phyloP scores from a whole-genome alignment of 176 grass and related monocot genomes.

The Panicum miliaceum region DNA sequence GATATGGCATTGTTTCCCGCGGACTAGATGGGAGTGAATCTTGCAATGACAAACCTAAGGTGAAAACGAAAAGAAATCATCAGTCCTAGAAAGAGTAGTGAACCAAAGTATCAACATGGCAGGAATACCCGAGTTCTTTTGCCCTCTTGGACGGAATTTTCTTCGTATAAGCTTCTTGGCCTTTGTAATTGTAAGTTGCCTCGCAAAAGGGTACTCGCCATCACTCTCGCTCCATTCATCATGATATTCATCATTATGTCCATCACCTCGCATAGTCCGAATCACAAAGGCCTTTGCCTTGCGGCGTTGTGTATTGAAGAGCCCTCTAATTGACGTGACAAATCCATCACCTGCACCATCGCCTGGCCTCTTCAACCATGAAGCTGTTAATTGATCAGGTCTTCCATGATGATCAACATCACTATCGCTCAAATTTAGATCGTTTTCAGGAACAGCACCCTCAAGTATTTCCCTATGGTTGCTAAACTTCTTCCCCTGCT shows the following conservation, averaged over 20 bases:
- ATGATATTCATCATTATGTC: slow-evolving; percentile 83
- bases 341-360: slow-evolving; percentile 95
- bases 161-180: slow-evolving; percentile 81
- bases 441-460: slow-evolving; percentile 66
- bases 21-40: slow-evolving; percentile 89
- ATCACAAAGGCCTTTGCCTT: slow-evolving; percentile 91
- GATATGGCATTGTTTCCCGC: slow-evolving; percentile 78
- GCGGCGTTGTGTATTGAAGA: slow-evolving; percentile 97
- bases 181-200: slow-evolving; percentile 92
- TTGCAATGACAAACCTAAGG: slow-evolving; percentile 62
- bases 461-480: slow-evolving; percentile 77
- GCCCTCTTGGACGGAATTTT: slow-evolving; percentile 85
- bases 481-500: slow-evolving; percentile 93
- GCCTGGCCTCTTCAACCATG: slow-evolving; percentile 90
- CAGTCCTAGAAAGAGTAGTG: not conserved
- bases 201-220: slow-evolving; percentile 79
- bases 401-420: slow-evolving; percentile 73
- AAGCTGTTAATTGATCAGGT: slow-evolving; percentile 82
- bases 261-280: slow-evolving; percentile 76
- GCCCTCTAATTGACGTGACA: slow-evolving; percentile 93
- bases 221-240: slow-evolving; percentile 97
- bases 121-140: slow-evolving; percentile 78
- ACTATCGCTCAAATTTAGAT: slow-evolving; percentile 89
- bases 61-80: not conserved
- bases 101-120: not conserved